These are phyloP conservation scores for Auricularia cornea DNA, from an alignment of 768 basidiomycete species.

Conservation along the genomic window DNA sequence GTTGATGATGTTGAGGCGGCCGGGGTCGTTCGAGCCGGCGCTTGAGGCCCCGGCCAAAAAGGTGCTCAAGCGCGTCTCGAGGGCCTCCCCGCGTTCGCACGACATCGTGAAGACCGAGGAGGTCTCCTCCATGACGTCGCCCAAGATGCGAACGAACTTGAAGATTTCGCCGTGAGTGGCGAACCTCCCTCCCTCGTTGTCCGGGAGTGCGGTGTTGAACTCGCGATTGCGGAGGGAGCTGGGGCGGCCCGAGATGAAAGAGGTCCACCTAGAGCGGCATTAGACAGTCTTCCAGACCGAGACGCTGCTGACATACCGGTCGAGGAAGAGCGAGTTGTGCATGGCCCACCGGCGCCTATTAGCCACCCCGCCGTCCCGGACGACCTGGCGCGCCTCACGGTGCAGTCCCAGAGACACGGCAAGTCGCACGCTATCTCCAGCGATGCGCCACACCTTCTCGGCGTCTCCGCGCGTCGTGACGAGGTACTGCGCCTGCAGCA, in stretches of 20 bases:
- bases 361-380: neutral
- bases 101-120: neutral
- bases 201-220: neutral
- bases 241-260: neutral
- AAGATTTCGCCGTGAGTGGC: neutral
- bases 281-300: too few relatives aligned
- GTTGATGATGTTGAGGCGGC: neutral
- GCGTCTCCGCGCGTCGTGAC: neutral
- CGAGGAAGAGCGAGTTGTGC: neutral
- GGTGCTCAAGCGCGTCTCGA: neutral
- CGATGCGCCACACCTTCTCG: neutral
- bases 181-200: neutral
- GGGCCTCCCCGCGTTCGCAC: neutral
- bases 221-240: neutral
- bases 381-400: neutral
- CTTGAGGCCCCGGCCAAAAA: neutral
- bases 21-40: neutral
- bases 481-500: neutral
- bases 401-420: neutral
- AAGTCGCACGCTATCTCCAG: neutral
- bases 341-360: neutral
- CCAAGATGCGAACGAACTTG: neutral
- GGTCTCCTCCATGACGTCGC: neutral
- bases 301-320: neutral
- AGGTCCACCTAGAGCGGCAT: neutral